phyloP scores from a whole-genome alignment of 805 yeast species.

The Wickerhamomyces queroliae region DNA sequence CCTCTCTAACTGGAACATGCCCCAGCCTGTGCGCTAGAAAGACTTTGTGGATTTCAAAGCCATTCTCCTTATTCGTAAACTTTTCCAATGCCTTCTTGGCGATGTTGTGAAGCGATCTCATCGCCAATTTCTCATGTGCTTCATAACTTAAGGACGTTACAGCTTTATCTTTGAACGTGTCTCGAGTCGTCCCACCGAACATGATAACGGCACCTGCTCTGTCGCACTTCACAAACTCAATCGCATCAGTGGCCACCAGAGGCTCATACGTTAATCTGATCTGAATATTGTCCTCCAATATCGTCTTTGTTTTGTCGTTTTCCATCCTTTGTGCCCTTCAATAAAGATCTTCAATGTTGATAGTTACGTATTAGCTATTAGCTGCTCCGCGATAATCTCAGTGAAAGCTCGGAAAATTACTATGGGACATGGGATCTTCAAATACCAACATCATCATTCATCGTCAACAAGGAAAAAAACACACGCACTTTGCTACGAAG shows the following conservation, averaged over 20 bases:
- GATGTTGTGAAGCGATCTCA: constrained; percentile 28
- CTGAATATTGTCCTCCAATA: too few species aligned
- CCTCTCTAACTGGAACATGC: constrained; percentile 39
- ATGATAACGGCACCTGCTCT: constrained; percentile 43
- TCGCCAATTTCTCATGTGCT: constrained; percentile 37
- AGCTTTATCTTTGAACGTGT: constrained; percentile 32
- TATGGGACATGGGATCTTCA: too few species aligned
- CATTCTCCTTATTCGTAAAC: constrained; percentile 19
- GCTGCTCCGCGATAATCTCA: too few species aligned
- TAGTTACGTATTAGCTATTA: too few species aligned
- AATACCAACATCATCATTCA: too few species aligned
- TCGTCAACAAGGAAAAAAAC: too few species aligned
- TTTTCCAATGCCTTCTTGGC: constrained; percentile 26
- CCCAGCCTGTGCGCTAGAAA: constrained; percentile 42
- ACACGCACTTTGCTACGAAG: too few species aligned
- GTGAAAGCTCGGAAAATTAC: not conserved
- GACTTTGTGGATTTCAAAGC: constrained; percentile 26
- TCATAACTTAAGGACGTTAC: constrained; percentile 40
- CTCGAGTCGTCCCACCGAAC: constrained; percentile 47
- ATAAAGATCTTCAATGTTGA: too few species aligned
- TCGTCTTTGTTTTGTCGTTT: too few species aligned
- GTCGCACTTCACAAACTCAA: constrained; percentile 35
- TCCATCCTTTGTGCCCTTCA: too few species aligned
- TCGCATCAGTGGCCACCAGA: constrained; percentile 15
- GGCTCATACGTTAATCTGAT: constrained; percentile 19